These are phyloP conservation scores for Pyricularia sp. DNA, from an alignment of 2,329 filamentous ascomycete species.

Conservation along the genomic window DNA sequence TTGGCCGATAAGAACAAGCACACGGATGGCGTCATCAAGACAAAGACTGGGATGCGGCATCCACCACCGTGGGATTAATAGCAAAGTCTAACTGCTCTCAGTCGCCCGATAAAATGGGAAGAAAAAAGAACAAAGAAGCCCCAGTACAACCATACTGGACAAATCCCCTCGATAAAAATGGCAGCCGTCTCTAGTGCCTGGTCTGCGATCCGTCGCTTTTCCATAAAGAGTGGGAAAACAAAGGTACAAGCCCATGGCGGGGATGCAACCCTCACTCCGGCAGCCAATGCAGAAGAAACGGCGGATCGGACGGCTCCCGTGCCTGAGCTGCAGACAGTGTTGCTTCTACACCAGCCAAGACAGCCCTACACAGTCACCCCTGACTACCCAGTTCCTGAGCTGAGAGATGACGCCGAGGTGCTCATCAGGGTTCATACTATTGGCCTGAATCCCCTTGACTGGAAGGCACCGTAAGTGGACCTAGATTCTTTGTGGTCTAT, in stretches of 20 bases:
- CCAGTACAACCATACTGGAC: not conserved
- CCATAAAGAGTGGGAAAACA: not conserved
- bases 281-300: not conserved
- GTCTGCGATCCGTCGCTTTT: not conserved
- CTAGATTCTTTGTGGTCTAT: not conserved
- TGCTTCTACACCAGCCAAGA: slow-evolving; percentile 16
- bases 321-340: slow-evolving; percentile 13
- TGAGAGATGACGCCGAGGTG: slow-evolving; percentile 4
- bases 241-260: not conserved
- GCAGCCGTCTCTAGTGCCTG: not conserved
- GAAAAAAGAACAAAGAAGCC: not conserved
- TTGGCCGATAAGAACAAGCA: not conserved
- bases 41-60: not conserved
- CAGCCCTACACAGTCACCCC: slow-evolving; percentile 17
- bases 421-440: not conserved
- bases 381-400: slow-evolving; percentile 15
- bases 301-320: not conserved
- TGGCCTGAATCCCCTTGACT: not conserved
- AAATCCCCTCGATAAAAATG: not conserved
- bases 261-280: not conserved
- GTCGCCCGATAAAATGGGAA: not conserved
- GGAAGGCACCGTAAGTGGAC: not conserved
- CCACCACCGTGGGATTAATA: not conserved
- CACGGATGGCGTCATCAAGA: not conserved
- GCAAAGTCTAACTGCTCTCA: not conserved